Evolutionary conservation across 2,329 filamentous ascomycete genomes (phyloP).

Genomic region (Hypoxylon sp.): DNA sequence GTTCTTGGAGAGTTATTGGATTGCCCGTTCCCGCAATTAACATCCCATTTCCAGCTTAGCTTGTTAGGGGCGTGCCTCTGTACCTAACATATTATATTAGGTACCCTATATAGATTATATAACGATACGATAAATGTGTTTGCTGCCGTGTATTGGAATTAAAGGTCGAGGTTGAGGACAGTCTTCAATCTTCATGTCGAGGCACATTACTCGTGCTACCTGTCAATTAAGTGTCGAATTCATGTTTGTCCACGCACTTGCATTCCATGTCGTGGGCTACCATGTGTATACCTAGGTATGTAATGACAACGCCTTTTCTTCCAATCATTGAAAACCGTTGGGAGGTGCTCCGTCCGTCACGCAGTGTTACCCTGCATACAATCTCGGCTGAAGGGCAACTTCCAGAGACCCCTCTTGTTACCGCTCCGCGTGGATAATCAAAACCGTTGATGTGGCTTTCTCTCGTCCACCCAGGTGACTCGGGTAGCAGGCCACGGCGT

Average conservation of each 20-base stretch:
- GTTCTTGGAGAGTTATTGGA: background rate
- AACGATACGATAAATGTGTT: background rate
- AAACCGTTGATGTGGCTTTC: conserved; percentile 28
- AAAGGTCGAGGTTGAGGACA: background rate
- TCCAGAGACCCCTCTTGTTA: conserved; percentile 29
- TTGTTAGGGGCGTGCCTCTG: background rate
- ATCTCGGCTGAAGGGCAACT: conserved; percentile 39
- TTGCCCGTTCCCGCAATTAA: background rate
- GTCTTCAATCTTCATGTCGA: background rate
- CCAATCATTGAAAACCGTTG: conserved; percentile 26
- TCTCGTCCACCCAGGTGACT: conserved; percentile 23
- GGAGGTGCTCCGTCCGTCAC: conserved; percentile 16
- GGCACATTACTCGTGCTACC: background rate
- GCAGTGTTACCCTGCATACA: conserved; percentile 30
- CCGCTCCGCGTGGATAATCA: conserved; percentile 31
- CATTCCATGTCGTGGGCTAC: conserved; percentile 1
- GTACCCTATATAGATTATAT: conserved; percentile 3
- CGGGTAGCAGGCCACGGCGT: conserved; percentile 12
- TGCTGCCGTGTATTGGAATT: background rate
- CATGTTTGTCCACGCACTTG: background rate
- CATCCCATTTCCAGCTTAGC: background rate
- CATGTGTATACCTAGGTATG: conserved; percentile 13
- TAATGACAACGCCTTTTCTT: conserved; percentile 8
- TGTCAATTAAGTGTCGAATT: background rate
- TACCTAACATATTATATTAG: background rate